Conservation (phyloP, 2,329 filamentous ascomycete species). For the Fusarium chuoi region DNA sequence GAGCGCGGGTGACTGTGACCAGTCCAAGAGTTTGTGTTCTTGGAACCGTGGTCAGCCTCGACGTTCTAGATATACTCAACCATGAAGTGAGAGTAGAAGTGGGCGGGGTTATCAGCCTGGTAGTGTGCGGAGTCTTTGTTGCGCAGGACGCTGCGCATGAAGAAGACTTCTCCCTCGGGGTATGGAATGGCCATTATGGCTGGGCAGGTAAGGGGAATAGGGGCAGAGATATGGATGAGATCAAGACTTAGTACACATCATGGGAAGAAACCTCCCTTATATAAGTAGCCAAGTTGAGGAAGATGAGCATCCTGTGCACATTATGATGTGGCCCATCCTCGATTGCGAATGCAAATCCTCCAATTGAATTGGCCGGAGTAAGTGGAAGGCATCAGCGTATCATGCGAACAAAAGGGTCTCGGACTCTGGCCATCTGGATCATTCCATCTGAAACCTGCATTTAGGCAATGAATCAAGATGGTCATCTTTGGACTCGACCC, state of each 20-base stretch:
- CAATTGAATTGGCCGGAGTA: too few relatives aligned
- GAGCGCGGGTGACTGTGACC: background rate
- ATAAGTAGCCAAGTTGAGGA: background rate
- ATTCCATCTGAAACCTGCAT: background rate
- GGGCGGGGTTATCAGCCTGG: background rate
- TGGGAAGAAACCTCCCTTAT: background rate
- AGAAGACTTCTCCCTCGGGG: background rate
- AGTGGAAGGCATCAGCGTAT: too few relatives aligned
- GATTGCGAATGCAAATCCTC: too few relatives aligned
- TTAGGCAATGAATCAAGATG: fast-evolving
- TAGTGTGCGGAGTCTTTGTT: background rate
- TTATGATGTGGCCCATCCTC: background rate
- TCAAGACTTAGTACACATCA: too few relatives aligned
- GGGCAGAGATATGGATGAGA: too few relatives aligned
- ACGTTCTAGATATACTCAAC: background rate
- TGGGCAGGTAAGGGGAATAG: background rate
- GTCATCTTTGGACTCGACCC: background rate
- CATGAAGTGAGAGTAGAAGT: background rate
- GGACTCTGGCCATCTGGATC: background rate
- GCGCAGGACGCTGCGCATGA: background rate
- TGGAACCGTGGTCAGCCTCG: background rate
- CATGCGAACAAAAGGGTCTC: background rate
- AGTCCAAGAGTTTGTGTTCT: background rate
- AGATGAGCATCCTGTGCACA: background rate
- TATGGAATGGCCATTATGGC: background rate